These are phyloP conservation scores for Pterocarpus santalinus DNA, from an alignment of 306 rosid genomes.

Conservation along the genomic window DNA sequence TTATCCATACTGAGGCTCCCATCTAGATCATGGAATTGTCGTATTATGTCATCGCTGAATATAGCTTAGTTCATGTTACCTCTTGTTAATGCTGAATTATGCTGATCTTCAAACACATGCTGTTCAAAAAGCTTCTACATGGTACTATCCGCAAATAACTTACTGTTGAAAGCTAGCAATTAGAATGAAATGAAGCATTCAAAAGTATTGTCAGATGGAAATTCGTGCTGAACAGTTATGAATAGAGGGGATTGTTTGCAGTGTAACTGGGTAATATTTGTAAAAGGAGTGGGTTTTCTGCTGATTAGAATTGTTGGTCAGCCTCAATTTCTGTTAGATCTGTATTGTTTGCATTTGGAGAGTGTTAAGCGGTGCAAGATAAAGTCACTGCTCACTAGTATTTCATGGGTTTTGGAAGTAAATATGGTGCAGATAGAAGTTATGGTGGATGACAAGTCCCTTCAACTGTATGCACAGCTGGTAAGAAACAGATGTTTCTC, in stretches of 20 bases:
- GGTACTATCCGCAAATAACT: background rate
- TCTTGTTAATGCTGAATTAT: background rate
- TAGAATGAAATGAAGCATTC: background rate
- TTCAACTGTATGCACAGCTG: constrained; percentile 1
- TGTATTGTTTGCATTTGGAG: background rate
- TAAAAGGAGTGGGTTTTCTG: background rate
- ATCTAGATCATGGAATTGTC: background rate
- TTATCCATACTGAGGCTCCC: background rate
- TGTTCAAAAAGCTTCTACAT: background rate
- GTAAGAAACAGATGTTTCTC: background rate
- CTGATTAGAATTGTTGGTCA: background rate
- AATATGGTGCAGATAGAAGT: background rate
- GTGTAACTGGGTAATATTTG: background rate
- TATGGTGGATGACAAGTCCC: background rate
- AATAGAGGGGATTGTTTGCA: background rate
- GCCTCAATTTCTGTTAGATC: too few relatives aligned
- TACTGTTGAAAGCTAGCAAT: background rate
- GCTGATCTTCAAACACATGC: background rate
- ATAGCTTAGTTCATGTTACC: background rate
- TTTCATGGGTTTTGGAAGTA: background rate
- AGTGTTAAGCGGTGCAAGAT: background rate
- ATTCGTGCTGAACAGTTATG: background rate
- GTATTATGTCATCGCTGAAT: background rate
- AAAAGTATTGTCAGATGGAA: background rate
- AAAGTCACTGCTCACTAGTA: background rate